Evolutionary conservation across 306 rosid species (phyloP).

Genomic region (Urtica urens): DNA sequence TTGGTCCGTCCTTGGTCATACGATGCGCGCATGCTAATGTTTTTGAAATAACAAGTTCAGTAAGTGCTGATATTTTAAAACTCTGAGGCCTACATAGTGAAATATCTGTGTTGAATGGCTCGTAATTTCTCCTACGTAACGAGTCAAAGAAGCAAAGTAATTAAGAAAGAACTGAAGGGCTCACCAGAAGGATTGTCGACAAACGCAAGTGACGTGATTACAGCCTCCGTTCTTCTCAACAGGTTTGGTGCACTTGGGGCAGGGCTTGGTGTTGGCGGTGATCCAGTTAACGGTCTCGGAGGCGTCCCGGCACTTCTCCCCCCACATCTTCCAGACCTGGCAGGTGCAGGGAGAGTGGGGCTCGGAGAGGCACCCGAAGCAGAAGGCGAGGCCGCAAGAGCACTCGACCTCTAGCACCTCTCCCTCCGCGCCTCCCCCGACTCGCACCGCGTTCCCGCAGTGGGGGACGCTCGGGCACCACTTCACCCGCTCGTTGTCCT

Average conservation of each 20-base stretch:
- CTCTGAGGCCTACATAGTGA: no score
- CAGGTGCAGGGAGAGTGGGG: slow-evolving; percentile 37
- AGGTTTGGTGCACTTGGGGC: slow-evolving; percentile 28
- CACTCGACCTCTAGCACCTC: slow-evolving; percentile 31
- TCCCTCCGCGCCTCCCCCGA: slow-evolving; percentile 17
- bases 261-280: slow-evolving; percentile 23
- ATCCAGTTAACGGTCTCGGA: slow-evolving; percentile 28
- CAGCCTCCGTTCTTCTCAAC: slow-evolving; percentile 36
- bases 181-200: slow-evolving; percentile 34
- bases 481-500: slow-evolving; percentile 29
- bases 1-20: no score
- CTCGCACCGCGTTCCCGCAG: slow-evolving; percentile 30
- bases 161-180: slow-evolving; percentile 2
- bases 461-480: slow-evolving; percentile 40
- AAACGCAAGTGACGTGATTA: slow-evolving; percentile 26
- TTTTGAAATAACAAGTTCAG: no score
- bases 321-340: slow-evolving; percentile 26
- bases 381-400: slow-evolving; percentile 26
- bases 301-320: slow-evolving; percentile 25
- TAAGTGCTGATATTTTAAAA: no score
- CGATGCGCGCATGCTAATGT: no score
- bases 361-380: slow-evolving; percentile 26
- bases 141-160: no score
- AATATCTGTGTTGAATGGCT: no score
- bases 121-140: no score